Conservation (phyloP, 208 protist genomes). For the Trypanosoma rangeli region DNA sequence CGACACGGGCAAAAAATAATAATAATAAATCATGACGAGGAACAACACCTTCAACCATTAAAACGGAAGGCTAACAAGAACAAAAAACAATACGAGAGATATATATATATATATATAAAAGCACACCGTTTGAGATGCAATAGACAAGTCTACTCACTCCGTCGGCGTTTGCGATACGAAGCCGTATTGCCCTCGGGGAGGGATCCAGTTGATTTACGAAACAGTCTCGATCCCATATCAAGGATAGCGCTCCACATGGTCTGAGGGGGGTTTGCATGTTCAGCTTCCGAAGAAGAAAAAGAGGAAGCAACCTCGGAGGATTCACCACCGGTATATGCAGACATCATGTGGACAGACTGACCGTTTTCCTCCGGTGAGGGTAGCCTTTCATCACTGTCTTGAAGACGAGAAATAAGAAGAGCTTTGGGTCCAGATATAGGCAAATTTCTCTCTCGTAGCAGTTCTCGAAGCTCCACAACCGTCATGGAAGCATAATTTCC, state of each 20-base stretch:
- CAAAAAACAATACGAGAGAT: not conserved
- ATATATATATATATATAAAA: conserved; percentile 1
- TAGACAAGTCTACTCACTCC: conserved; percentile 29
- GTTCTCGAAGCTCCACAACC: conserved; percentile 28
- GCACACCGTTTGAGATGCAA: not conserved
- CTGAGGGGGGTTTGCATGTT: not conserved
- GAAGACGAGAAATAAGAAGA: conserved; percentile 43
- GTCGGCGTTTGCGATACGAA: conserved; percentile 30
- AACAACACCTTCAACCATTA: not conserved
- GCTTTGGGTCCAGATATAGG: conserved; percentile 57
- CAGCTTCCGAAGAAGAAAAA: conserved; percentile 16
- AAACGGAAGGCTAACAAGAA: no score
- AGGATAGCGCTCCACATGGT: conserved; percentile 22
- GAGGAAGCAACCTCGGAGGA: not conserved
- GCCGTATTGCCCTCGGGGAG: not conserved
- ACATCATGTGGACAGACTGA: not conserved
- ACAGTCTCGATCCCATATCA: conserved; percentile 27
- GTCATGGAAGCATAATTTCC: conserved; percentile 9
- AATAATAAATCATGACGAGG: conserved; percentile 11
- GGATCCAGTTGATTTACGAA: conserved; percentile 18
- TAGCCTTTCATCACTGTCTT: conserved; percentile 11
- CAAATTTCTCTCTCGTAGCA: conserved; percentile 38
- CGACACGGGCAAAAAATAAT: conserved; percentile 3
- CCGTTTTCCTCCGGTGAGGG: not conserved
- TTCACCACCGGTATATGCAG: not conserved